A percentile compares a stretch with the other conserved stretches of the same genome.
Evolutionary conservation across 805 yeast species (phyloP).

Genomic region (Barnettozyma wickerhamii): DNA sequence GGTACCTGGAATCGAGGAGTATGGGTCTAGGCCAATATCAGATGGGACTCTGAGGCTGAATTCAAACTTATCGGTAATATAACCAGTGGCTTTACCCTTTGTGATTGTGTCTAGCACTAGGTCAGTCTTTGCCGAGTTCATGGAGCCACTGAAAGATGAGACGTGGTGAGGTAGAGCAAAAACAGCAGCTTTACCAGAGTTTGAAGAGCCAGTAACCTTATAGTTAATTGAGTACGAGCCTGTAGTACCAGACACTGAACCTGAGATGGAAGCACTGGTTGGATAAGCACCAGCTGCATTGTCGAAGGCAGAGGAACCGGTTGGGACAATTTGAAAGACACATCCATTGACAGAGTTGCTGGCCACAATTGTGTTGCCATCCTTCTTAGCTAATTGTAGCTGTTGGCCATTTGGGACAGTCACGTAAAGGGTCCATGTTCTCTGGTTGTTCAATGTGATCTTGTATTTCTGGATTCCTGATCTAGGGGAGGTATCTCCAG

Average conservation of each 20-base stretch:
- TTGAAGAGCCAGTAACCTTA: slow-evolving; percentile 40
- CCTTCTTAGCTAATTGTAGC: slow-evolving; percentile 24
- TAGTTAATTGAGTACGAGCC: slow-evolving; percentile 42
- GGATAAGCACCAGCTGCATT: slow-evolving; percentile 61
- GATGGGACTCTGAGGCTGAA: slow-evolving; percentile 42
- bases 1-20: slow-evolving; percentile 30
- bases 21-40: slow-evolving; percentile 42
- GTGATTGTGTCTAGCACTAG: slow-evolving; percentile 44
- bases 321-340: slow-evolving; percentile 57
- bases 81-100: slow-evolving; percentile 44
- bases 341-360: slow-evolving; percentile 42
- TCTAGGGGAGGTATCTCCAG: slow-evolving; percentile 34
- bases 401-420: slow-evolving; percentile 39
- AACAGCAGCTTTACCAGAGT: slow-evolving; percentile 40
- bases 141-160: slow-evolving; percentile 34
- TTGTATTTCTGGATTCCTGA: slow-evolving; percentile 49
- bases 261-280: slow-evolving; percentile 40
- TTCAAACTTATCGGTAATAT: slow-evolving; percentile 34
- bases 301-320: slow-evolving; percentile 46
- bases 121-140: slow-evolving; percentile 27
- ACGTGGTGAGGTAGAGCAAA: slow-evolving; percentile 71
- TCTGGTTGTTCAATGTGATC: slow-evolving; percentile 48
- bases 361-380: slow-evolving; percentile 39
- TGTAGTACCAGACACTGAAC: slow-evolving; percentile 34
- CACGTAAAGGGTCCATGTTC: slow-evolving; percentile 66